These are phyloP conservation scores for Passalora sequoiae DNA, from an alignment of 2,329 filamentous ascomycete genomes.

Conservation along the genomic window DNA sequence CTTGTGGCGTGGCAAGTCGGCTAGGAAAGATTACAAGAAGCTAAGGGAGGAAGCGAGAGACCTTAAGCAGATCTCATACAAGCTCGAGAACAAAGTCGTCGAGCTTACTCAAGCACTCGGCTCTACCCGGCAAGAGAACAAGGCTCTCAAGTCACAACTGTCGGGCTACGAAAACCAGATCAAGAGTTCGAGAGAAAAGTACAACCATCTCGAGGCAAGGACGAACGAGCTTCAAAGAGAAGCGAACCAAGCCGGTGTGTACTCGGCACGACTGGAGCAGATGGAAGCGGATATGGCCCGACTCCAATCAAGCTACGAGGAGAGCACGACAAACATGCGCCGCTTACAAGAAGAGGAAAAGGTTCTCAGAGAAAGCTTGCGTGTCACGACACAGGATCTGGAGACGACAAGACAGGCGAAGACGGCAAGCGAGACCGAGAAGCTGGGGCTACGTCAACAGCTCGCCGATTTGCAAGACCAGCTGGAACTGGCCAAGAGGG, in stretches of 20 bases:
- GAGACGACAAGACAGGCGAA: constrained; percentile 72
- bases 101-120: constrained; percentile 93
- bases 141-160: constrained; percentile 76
- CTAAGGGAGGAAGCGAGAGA: constrained; percentile 93
- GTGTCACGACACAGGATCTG: constrained; percentile 72
- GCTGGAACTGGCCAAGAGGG: constrained; percentile 77
- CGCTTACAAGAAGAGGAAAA: constrained; percentile 92
- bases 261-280: constrained; percentile 78
- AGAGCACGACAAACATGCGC: constrained; percentile 85
- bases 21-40: constrained; percentile 80
- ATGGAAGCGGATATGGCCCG: constrained; percentile 96
- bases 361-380: constrained; percentile 74
- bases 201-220: constrained; percentile 81
- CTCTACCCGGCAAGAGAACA: constrained; percentile 91
- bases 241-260: constrained; percentile 95
- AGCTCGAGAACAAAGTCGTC: constrained; percentile 98
- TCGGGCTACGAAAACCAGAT: constrained; percentile 95
- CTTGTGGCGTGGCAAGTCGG: constrained; percentile 79
- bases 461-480: constrained; percentile 87
- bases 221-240: constrained; percentile 93
- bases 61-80: constrained; percentile 99
- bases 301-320: constrained; percentile 80
- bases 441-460: constrained; percentile 77
- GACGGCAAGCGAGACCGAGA: constrained; percentile 75
- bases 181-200: constrained; percentile 89